Evolutionary conservation across 495 filamentous ascomycete species (phyloP).

Genomic region (Xylaria flabelliformis): DNA sequence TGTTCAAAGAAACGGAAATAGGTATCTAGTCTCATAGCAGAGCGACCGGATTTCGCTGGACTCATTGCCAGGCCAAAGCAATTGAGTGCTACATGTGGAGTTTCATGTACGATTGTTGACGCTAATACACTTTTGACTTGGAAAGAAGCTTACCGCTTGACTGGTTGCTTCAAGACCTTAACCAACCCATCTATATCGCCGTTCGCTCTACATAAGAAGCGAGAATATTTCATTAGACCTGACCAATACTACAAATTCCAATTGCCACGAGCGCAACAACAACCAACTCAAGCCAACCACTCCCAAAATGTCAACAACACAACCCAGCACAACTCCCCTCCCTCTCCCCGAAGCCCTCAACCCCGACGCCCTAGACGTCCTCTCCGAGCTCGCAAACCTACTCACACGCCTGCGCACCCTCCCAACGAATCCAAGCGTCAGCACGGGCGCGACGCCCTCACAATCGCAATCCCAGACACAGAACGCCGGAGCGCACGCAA

Average conservation of each 20-base stretch:
- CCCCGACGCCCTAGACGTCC: constrained; percentile 76
- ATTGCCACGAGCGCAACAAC: not conserved
- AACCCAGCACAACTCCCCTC: constrained; percentile 33
- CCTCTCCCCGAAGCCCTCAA: constrained; percentile 55
- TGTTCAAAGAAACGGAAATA: not conserved
- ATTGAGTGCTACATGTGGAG: not conserved
- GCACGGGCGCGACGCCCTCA: constrained; percentile 26
- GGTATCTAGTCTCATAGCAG: not conserved
- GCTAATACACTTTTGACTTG: not conserved
- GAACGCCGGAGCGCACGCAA: constrained; percentile 37
- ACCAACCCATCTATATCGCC: not conserved
- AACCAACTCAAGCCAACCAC: not conserved
- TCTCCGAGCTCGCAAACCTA: constrained; percentile 80
- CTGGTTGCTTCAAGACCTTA: not conserved
- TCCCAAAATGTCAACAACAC: constrained; percentile 45
- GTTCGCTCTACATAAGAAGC: not conserved
- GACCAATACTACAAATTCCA: not conserved
- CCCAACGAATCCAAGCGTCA: constrained; percentile 27
- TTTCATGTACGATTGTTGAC: not conserved
- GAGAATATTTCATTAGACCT: not conserved
- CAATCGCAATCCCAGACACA: constrained; percentile 17
- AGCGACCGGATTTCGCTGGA: not conserved
- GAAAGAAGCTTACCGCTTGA: not conserved
- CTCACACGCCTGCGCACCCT: constrained; percentile 69
- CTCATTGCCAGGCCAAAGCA: not conserved